Percentiles rank a stretch among this genome's conserved stretches.
phyloP scores from a whole-genome alignment of 495 filamentous ascomycete genomes.

The Pseudevernia furfuracea region DNA sequence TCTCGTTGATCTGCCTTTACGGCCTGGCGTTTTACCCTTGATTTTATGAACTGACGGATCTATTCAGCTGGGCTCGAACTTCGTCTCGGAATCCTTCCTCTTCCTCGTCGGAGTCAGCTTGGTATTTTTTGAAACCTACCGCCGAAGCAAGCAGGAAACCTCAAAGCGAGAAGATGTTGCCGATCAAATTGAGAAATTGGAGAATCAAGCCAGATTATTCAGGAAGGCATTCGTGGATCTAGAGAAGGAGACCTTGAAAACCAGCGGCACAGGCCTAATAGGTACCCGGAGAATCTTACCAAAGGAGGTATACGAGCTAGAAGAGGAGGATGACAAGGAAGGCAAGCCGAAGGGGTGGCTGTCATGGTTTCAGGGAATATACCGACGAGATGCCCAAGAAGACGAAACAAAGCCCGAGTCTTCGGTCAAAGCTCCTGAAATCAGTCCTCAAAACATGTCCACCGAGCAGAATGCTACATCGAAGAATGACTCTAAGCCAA shows the following conservation, averaged over 20 bases:
- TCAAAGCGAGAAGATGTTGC: conserved; percentile 68
- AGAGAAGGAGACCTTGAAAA: conserved; percentile 58
- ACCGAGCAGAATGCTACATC: neutral
- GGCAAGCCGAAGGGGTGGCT: conserved; percentile 28
- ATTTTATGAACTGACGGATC: neutral
- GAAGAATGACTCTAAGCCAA: neutral
- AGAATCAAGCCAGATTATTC: conserved; percentile 52
- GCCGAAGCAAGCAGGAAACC: conserved; percentile 68
- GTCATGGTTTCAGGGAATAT: conserved; percentile 25
- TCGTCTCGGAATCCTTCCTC: conserved; percentile 85
- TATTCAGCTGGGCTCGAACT: conserved; percentile 47
- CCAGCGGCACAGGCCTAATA: conserved; percentile 28
- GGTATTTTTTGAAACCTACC: conserved; percentile 74
- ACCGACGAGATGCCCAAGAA: neutral
- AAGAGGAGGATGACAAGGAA: conserved; percentile 31
- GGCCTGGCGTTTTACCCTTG: neutral
- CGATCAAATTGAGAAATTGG: conserved; percentile 57
- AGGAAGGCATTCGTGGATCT: conserved; percentile 53
- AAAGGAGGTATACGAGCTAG: conserved; percentile 40
- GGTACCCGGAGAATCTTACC: conserved; percentile 38
- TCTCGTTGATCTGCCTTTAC: neutral
- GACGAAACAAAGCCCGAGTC: conserved; percentile 12
- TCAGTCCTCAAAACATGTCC: conserved; percentile 11
- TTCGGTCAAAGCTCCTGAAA: conserved; percentile 10
- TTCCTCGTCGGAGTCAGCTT: conserved; percentile 70